Evolutionary conservation across 768 basidiomycete species (phyloP), one percentile per base, ranked within the genome.

Genomic region (Leucosporidium creatinivorum): DNA sequence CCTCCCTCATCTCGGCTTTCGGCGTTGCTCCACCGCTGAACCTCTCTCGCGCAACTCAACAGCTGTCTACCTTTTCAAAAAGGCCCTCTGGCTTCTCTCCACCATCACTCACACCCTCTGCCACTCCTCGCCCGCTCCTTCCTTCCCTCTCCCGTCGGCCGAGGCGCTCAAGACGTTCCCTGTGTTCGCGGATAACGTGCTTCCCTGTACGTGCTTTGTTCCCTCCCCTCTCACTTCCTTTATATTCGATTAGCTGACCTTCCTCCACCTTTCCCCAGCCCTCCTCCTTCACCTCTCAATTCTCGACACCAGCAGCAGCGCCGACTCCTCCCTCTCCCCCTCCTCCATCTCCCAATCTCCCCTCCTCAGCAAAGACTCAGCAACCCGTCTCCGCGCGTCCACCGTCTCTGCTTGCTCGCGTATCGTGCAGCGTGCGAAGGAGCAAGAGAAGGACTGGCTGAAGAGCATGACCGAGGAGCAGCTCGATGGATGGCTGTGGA

Each of bases 1-100:
- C 39, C 44, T 44, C 21, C 8, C 44, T 18, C 4, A n/a, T 44
- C 18, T 8, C 21, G 9, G 7, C 50, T 6, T 8, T 51, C 50
- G 25, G 5, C 21, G 50, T 18, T 44, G 39, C 39, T 12, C 39
- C 39, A 9, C 8, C 23, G 8, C 39, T 33, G 49, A 50, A 17
- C 47, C 47, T 62, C 54, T 12, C 48, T 62, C 54, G 8, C 48
- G 9, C 33, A 28, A 13, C 30, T 44, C 51, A 51, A 52, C 31
- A 58, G 58, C 48, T 21, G 58, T 91, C 28, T 93, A 90, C 78
- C 85, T 89, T 75, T 90, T 91, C 83, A 92, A 91, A 78, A 94
- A 93, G 75, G 90, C 88, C 3, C 80, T 94, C 39, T 90, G 91
- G 78, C 83, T 93, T 61, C 80, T 91, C 61, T 85, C 89, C 69